These are phyloP conservation scores for Acanthamoeba culbertsoni DNA, from an alignment of 208 protist species.

Conservation along the genomic window DNA sequence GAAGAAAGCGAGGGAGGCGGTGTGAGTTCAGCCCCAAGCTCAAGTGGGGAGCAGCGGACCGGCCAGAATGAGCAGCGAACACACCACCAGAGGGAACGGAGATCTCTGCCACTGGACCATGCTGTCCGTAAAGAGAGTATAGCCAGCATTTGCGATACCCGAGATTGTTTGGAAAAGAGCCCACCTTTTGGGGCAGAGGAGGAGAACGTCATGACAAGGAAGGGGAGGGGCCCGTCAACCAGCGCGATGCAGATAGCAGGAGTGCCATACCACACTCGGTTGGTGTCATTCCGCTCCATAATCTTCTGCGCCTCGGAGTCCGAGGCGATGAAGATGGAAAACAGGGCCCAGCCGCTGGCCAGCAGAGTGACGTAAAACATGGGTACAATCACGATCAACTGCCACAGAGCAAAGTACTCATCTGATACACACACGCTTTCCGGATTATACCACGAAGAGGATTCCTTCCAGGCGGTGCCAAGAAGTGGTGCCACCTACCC, in stretches of 20 bases:
- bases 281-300: not conserved
- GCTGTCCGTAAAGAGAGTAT: not conserved
- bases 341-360: not conserved
- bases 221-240: not conserved
- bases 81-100: constrained; percentile 30
- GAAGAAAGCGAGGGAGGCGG: not conserved
- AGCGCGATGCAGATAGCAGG: not conserved
- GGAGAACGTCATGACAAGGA: not conserved
- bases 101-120: not conserved
- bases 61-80: constrained; percentile 11
- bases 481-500: not conserved
- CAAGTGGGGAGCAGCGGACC: not conserved
- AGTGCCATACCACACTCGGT: not conserved
- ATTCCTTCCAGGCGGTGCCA: not conserved
- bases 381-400: constrained; percentile 18
- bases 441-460: too few relatives aligned
- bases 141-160: not conserved
- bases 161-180: constrained; percentile 32
- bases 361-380: not conserved
- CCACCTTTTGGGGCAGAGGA: too few relatives aligned
- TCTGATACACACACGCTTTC: not conserved
- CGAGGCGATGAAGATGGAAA: not conserved
- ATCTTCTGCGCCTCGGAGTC: not conserved
- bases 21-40: not conserved
- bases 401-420: constrained; percentile 11